Evolutionary conservation across 768 basidiomycete genomes (phyloP).

Genomic region (Sporobolomyces phaffii): DNA sequence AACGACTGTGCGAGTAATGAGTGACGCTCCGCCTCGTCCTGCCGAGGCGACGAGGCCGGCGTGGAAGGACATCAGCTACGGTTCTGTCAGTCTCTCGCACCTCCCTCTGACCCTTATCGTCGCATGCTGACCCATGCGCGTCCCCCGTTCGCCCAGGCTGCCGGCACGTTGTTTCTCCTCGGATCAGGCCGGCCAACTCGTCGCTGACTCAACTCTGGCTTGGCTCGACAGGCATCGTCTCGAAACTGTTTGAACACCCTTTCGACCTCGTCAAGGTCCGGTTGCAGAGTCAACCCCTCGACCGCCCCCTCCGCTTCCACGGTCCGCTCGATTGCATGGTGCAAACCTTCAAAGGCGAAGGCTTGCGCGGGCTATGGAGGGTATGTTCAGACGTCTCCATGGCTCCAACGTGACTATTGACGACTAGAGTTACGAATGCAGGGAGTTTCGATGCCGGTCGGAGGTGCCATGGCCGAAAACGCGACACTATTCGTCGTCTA

Average conservation of each 20-base stretch:
- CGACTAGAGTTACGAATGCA: no score
- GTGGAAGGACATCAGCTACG: constrained; percentile 41
- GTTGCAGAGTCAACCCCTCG: constrained; percentile 81
- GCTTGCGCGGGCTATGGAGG: constrained; percentile 75
- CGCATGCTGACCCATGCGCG: not conserved
- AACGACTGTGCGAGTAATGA: not conserved
- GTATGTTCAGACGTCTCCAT: no score
- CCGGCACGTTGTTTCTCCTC: not conserved
- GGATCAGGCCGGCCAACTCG: not conserved
- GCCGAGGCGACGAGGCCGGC: not conserved
- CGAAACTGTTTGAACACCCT: constrained; percentile 82
- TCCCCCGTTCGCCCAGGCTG: constrained; percentile 35
- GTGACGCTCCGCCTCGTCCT: not conserved
- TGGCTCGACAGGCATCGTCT: constrained; percentile 62
- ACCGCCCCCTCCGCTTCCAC: constrained; percentile 62
- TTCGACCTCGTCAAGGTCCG: constrained; percentile 94
- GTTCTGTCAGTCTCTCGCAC: constrained; percentile 26
- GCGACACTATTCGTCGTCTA: constrained; percentile 82
- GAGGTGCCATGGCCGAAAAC: constrained; percentile 88
- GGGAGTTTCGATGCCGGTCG: constrained; percentile 86
- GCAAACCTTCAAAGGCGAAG: constrained; percentile 75
- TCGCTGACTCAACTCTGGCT: constrained; percentile 46
- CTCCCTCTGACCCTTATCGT: not conserved
- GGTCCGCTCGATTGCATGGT: constrained; percentile 82
- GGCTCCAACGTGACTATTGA: no score